phyloP scores from a whole-genome alignment of 2,329 filamentous ascomycete species.

The Trichocomaceae sp. region DNA sequence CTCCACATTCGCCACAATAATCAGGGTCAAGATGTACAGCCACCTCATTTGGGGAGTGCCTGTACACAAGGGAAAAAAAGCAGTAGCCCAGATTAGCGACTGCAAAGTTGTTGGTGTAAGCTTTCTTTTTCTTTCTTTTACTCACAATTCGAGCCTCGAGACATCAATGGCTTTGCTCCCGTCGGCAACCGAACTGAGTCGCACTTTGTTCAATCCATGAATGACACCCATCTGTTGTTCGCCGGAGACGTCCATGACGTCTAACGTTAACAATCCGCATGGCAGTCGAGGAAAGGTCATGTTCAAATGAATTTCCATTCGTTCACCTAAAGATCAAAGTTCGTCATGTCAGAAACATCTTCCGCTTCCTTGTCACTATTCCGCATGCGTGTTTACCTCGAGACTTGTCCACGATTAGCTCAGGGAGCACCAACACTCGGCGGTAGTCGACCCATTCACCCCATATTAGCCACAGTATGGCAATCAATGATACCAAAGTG shows the following conservation, averaged over 20 bases:
- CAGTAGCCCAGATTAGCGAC: background rate
- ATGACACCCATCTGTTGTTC: conserved; percentile 93
- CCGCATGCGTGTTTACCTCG: conserved; percentile 55
- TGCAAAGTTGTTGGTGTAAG: background rate
- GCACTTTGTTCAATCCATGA: conserved; percentile 87
- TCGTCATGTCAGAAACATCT: background rate
- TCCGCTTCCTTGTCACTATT: background rate
- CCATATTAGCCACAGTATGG: conserved; percentile 83
- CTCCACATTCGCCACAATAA: conserved; percentile 93
- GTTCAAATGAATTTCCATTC: conserved; percentile 99
- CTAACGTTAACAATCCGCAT: conserved; percentile 90
- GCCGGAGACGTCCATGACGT: conserved; percentile 98
- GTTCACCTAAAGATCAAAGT: conserved; percentile 59
- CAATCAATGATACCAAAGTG: conserved; percentile 80
- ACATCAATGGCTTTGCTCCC: conserved; percentile 70
- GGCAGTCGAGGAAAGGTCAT: conserved; percentile 90
- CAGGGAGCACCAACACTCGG: conserved; percentile 76
- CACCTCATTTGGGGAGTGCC: conserved; percentile 60
- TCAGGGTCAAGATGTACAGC: conserved; percentile 76
- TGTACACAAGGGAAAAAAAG: conserved; percentile 25
- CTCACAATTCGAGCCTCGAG: conserved; percentile 61
- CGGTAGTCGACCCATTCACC: conserved; percentile 96
- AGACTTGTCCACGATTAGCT: conserved; percentile 93
- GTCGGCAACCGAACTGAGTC: conserved; percentile 63
- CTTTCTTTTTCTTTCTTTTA: conserved; percentile 17